Evolutionary conservation across 805 yeast genomes (phyloP).

Genomic region (Saccharomyces jurei): DNA sequence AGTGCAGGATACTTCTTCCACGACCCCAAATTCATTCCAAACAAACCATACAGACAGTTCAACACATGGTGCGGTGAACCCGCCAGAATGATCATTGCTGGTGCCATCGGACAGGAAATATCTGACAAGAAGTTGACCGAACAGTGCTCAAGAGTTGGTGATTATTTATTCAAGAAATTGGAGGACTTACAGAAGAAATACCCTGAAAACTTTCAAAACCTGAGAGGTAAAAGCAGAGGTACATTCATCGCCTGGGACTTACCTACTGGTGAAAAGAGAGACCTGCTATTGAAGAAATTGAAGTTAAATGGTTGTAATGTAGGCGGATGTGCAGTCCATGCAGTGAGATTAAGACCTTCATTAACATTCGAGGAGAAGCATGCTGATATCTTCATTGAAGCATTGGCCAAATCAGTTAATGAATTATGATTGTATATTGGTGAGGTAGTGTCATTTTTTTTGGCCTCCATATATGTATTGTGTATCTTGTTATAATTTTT

Average conservation of each 20-base stretch:
- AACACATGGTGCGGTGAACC: conserved; percentile 79
- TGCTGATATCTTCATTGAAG: conserved; percentile 46
- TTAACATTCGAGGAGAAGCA: conserved; percentile 54
- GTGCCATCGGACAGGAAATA: conserved; percentile 50
- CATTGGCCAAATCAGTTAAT: conserved; percentile 31
- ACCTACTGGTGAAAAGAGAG: conserved; percentile 37
- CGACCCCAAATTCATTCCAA: conserved; percentile 51
- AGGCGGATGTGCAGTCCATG: conserved; percentile 57
- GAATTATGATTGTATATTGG: conserved; percentile 7
- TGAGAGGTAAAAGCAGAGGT: conserved; percentile 58
- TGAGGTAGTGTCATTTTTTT: not conserved
- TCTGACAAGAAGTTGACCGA: conserved; percentile 40
- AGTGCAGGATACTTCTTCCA: conserved; percentile 64
- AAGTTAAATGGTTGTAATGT: conserved; percentile 52
- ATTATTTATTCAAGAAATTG: conserved; percentile 42
- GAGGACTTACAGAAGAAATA: conserved; percentile 31
- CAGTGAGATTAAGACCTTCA: conserved; percentile 59
- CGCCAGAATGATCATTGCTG: conserved; percentile 56
- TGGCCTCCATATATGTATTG: not conserved
- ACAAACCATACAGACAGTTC: conserved; percentile 58
- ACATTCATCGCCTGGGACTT: conserved; percentile 62
- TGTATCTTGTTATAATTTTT: not conserved
- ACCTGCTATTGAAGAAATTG: conserved; percentile 37
- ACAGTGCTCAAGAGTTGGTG: conserved; percentile 45
- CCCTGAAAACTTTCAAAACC: conserved; percentile 37